Evolutionary conservation across 2,329 filamentous ascomycete species (phyloP), one percentile per base, ranked within the genome.

Genomic region (Gliomastix tumulicola): DNA sequence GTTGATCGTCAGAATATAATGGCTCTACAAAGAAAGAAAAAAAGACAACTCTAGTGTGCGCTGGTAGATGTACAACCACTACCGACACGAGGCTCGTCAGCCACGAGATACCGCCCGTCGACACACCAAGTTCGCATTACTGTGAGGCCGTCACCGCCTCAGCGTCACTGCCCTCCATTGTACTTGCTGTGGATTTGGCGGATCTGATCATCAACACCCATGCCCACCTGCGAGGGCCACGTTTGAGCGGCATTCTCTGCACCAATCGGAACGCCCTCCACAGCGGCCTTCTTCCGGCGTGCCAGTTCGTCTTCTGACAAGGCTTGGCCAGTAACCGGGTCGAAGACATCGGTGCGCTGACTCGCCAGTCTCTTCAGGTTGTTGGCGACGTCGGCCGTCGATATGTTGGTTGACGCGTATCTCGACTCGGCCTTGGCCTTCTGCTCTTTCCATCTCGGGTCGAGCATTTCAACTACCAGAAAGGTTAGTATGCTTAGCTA

Each of bases 381-480:
- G 57, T 88, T 89, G 35, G 88, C 89, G 32, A 94, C 88, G 49
- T 97, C 90, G 22, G 75, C 78, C 4, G 87, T 90, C 2, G 84
- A 86, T 9, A 95, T 65, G 50, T 94, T 96, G 9, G 88, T 94
- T 1, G 85, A 89, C 2, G 86, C 78, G 45, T 84, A 87, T 43
- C 90, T 82, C 11, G 84, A 79, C 32, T 95, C 88, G 13, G 86
- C 80, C 57, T 94, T 94, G 40, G 86, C 84, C 48, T 88, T 88
- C 57, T 97, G 89, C 56, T 96, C 89, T 57, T 94, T 94, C 89
- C 90, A 97, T 41, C 84, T 78, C 1, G 90, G 90, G 56, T 97
- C 90, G 41, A 96, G 75, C 32, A 96, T 74, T 62, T 97, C 90
- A 55, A 97, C 84, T 84, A 30, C 65, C 13, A 35, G 16, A 15